Evolutionary conservation across 805 yeast genomes (phyloP).

Genomic region (Barnettozyma populi): DNA sequence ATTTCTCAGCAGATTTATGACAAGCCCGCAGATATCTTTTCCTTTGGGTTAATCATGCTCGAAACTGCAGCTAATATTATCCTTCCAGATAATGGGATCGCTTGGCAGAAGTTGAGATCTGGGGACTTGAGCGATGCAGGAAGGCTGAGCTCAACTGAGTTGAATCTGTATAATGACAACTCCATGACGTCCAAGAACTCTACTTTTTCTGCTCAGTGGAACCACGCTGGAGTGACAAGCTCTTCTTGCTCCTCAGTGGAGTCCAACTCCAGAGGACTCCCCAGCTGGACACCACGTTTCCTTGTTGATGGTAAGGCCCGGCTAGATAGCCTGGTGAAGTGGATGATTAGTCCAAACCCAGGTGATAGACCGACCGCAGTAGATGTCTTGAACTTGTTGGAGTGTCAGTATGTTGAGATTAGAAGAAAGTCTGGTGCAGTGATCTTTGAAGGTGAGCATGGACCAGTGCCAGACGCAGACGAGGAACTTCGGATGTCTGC

Average conservation of each 20-base stretch:
- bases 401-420: constrained; percentile 70
- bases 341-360: constrained; percentile 89
- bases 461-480: constrained; percentile 58
- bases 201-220: constrained; percentile 21
- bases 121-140: constrained; percentile 97
- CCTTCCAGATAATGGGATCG: constrained; percentile 91
- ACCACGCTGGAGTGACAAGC: constrained; percentile 20
- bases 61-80: constrained; percentile 95
- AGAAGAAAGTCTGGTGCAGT: constrained; percentile 89
- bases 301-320: constrained; percentile 65
- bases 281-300: constrained; percentile 85
- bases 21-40: constrained; percentile 89
- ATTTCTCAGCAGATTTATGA: constrained; percentile 77
- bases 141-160: constrained; percentile 66
- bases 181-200: constrained; percentile 21
- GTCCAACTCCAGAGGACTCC: constrained; percentile 35
- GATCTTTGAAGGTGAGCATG: constrained; percentile 92
- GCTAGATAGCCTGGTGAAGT: constrained; percentile 72
- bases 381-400: constrained; percentile 62
- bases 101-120: constrained; percentile 93
- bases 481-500: constrained; percentile 21
- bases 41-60: constrained; percentile 88
- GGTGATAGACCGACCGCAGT: constrained; percentile 73
- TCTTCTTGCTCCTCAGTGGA: constrained; percentile 26
- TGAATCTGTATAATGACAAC: constrained; percentile 28